Evolutionary conservation across 306 rosid genomes (phyloP).

Genomic region (Vicia villosa): DNA sequence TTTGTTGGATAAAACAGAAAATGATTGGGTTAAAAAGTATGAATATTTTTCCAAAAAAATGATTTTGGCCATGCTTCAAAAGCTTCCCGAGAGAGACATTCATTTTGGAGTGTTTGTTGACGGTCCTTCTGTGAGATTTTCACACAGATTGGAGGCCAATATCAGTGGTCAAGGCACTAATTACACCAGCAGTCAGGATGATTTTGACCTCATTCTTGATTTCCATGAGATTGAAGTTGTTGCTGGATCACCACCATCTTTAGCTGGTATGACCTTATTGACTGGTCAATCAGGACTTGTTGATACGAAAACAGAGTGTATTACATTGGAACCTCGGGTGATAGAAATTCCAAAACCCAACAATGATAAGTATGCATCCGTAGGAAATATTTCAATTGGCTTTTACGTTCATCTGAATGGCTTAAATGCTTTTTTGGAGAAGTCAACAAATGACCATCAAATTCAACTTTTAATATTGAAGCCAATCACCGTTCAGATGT

Average conservation of each 20-base stretch:
- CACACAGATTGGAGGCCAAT: constrained; percentile 48
- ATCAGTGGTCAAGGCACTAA: constrained; percentile 39
- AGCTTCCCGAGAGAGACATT: constrained; percentile 68
- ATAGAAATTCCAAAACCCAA: constrained; percentile 54
- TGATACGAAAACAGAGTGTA: constrained; percentile 46
- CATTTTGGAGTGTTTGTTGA: constrained; percentile 70
- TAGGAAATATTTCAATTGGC: constrained; percentile 51
- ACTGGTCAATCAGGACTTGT: constrained; percentile 41
- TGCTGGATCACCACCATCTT: constrained; percentile 63
- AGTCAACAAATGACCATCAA: constrained; percentile 47
- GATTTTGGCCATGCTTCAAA: constrained; percentile 53
- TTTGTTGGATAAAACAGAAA: constrained; percentile 42
- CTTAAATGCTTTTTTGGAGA: constrained; percentile 58
- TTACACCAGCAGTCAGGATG: constrained; percentile 41
- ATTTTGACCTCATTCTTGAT: constrained; percentile 58
- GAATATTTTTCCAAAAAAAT: constrained; percentile 47
- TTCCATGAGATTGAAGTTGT: constrained; percentile 60
- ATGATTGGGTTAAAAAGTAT: constrained; percentile 44
- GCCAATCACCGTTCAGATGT: constrained; percentile 56
- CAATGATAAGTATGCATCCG: constrained; percentile 59
- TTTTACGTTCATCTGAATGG: constrained; percentile 65
- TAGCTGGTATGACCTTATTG: constrained; percentile 46
- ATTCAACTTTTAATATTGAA: constrained; percentile 59
- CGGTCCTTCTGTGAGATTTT: constrained; percentile 66
- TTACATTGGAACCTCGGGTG: constrained; percentile 57